Conservation (phyloP, 495 filamentous ascomycete species). For the Penicillium alfredii region DNA sequence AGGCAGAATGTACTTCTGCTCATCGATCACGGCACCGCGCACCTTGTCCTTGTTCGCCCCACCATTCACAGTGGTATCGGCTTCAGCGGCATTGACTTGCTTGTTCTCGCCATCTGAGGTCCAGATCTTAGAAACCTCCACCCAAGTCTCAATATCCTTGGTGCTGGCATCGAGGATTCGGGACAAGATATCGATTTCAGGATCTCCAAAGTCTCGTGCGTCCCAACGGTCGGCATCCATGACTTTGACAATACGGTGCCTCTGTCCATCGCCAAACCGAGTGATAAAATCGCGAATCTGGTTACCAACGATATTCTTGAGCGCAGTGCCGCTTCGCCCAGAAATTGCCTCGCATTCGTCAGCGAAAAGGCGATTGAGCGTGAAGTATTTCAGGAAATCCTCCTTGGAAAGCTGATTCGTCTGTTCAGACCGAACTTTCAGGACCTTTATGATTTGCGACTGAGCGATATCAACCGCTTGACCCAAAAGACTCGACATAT, state of each 20-base stretch:
- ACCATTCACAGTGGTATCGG: slow-evolving; percentile 41
- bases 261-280: slow-evolving; percentile 66
- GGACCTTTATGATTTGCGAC: slow-evolving; percentile 82
- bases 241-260: slow-evolving; percentile 69
- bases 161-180: slow-evolving; percentile 75
- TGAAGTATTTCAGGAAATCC: slow-evolving; percentile 86
- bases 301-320: slow-evolving; percentile 83
- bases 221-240: slow-evolving; percentile 93
- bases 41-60: slow-evolving; percentile 60
- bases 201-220: slow-evolving; percentile 74
- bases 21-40: slow-evolving; percentile 72
- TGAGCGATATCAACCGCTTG: slow-evolving; percentile 91
- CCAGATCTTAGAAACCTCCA: slow-evolving; percentile 66
- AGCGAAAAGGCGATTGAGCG: slow-evolving; percentile 85
- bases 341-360: slow-evolving; percentile 97
- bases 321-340: slow-evolving; percentile 71
- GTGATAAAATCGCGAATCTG: slow-evolving; percentile 89
- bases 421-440: slow-evolving; percentile 87
- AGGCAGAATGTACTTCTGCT: slow-evolving; percentile 79
- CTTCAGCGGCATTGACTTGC: slow-evolving; percentile 25
- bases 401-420: slow-evolving; percentile 65
- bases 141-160: slow-evolving; percentile 71
- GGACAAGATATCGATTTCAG: slow-evolving; percentile 54
- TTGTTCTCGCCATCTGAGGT: slow-evolving; percentile 33
- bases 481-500: slow-evolving; percentile 90